Conservation (phyloP, 1,284 basidiomycete species). For the Trichosporon asahii region DNA sequence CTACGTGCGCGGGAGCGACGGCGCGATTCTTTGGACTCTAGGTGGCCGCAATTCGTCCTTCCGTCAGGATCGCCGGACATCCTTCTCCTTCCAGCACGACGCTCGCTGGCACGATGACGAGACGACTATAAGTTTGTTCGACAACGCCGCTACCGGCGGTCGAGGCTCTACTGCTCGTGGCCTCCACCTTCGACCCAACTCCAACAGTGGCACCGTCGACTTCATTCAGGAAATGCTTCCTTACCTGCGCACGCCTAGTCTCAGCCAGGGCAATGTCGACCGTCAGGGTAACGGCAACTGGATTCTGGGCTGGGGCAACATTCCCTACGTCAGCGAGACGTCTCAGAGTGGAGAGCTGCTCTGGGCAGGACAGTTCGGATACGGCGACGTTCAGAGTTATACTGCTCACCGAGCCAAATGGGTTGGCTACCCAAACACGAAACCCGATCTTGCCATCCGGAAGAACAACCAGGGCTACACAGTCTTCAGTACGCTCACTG, state of each 20-base stretch:
- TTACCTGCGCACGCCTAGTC: constrained; percentile 25
- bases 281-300: constrained; percentile 29
- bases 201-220: constrained; percentile 24
- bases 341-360: constrained; percentile 29
- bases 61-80: constrained; percentile 25
- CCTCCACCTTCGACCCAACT: constrained; percentile 33
- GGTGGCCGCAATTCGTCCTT: constrained; percentile 37
- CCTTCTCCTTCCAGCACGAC: constrained; percentile 38
- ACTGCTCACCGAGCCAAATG: constrained; percentile 31
- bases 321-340: constrained; percentile 27
- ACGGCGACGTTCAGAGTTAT: constrained; percentile 34
- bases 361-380: constrained; percentile 36
- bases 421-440: constrained; percentile 31
- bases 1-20: constrained; percentile 33
- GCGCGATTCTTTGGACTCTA: constrained; percentile 40
- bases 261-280: constrained; percentile 35
- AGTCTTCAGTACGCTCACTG: neutral
- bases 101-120: constrained; percentile 30
- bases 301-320: constrained; percentile 29
- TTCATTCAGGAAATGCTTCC: constrained; percentile 30
- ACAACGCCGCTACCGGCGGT: constrained; percentile 36
- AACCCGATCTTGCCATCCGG: constrained; percentile 24
- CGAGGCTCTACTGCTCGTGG: constrained; percentile 29
- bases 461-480: constrained; percentile 9
- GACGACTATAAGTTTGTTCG: constrained; percentile 33